A percentile compares a stretch with the other conserved stretches of the same genome.
Conservation (phyloP, 2,329 filamentous ascomycete species). For the Talaromyces pinophilus region DNA sequence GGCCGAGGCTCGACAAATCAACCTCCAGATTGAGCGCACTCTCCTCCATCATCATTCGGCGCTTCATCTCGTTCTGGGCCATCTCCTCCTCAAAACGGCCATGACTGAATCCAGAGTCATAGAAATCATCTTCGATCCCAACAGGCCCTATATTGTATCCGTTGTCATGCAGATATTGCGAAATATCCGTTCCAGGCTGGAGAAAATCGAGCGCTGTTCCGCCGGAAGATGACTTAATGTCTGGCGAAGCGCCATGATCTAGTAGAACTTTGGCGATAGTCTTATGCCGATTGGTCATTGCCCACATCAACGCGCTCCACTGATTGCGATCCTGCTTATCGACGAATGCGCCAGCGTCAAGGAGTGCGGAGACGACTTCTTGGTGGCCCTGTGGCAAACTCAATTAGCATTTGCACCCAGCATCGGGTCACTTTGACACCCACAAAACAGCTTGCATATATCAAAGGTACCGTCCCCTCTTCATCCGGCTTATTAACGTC, state of each 20-base stretch:
- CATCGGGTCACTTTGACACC: constrained; percentile 40
- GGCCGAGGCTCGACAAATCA: constrained; percentile 88
- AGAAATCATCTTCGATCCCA: constrained; percentile 74
- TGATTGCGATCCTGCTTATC: constrained; percentile 94
- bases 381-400: constrained; percentile 69
- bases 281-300: constrained; percentile 98
- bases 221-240: constrained; percentile 91
- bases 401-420: constrained; percentile 13
- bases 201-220: constrained; percentile 95
- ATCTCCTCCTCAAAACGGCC: constrained; percentile 96
- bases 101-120: constrained; percentile 86
- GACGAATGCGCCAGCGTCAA: constrained; percentile 83
- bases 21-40: constrained; percentile 96
- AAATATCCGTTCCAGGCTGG: constrained; percentile 92
- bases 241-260: constrained; percentile 91
- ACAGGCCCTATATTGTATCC: constrained; percentile 67
- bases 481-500: constrained; percentile 87
- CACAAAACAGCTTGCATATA: constrained; percentile 97
- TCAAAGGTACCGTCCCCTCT: constrained; percentile 92
- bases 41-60: constrained; percentile 96
- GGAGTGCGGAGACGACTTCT: constrained; percentile 77
- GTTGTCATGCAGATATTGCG: constrained; percentile 90
- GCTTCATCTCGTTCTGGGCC: constrained; percentile 91
- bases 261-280: constrained; percentile 89
- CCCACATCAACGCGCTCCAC: constrained; percentile 99